phyloP scores from a whole-genome alignment of 2,329 filamentous ascomycete genomes.

The Penicillium sp. region DNA sequence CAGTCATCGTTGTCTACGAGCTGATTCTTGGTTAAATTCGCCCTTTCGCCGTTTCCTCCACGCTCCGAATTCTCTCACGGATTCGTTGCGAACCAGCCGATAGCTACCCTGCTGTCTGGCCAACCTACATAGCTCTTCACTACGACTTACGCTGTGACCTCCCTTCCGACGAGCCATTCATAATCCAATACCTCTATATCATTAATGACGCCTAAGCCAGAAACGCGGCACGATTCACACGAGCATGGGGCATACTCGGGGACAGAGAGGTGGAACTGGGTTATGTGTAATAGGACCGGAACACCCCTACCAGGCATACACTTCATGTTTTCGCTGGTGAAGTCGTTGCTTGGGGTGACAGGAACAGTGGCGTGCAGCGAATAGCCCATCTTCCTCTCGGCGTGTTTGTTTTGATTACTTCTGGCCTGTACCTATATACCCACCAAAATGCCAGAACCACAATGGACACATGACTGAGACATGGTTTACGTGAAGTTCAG shows the following conservation, averaged over 20 bases:
- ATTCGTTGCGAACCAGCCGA: not conserved
- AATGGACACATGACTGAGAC: not conserved
- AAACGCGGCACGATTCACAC: not conserved
- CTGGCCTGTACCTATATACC: not conserved
- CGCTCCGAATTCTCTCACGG: not conserved
- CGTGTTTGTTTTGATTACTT: not conserved
- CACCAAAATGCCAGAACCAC: not conserved
- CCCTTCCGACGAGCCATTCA: not conserved
- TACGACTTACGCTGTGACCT: not conserved
- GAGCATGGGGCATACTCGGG: not conserved
- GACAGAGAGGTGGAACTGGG: not conserved
- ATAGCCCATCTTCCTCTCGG: not conserved
- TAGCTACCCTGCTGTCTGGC: not conserved
- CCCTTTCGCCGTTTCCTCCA: not conserved
- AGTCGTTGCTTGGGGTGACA: not conserved
- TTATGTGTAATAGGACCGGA: not conserved
- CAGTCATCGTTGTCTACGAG: slow-evolving; percentile 73
- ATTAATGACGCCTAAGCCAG: not conserved
- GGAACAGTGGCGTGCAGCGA: not conserved
- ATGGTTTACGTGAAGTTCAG: not conserved
- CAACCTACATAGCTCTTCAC: not conserved
- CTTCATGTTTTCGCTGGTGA: not conserved
- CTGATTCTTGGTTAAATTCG: slow-evolving; percentile 59
- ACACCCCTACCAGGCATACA: not conserved
- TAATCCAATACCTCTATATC: not conserved